Conservation (phyloP, 2,329 filamentous ascomycete species). For the Paecilomyces dactylethromorphus region DNA sequence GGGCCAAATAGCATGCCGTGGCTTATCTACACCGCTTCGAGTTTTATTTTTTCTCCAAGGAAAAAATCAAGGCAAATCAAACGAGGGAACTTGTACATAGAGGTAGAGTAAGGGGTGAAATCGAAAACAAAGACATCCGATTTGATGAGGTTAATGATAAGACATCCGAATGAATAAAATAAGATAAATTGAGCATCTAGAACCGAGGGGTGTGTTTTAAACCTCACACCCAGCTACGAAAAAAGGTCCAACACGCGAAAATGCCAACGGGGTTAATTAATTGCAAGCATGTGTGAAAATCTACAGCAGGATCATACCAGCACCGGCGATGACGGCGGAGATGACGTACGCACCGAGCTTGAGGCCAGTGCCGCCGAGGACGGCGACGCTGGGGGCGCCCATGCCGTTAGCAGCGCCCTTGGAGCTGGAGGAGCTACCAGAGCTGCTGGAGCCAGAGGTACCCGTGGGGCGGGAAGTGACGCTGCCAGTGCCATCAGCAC, state of each 20-base stretch:
- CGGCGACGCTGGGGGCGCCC: slow-evolving; percentile 18
- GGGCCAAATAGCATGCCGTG: too few relatives aligned
- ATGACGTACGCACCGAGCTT: slow-evolving; percentile 40
- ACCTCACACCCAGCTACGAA: neutral
- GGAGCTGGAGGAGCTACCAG: slow-evolving; percentile 15
- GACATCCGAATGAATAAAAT: neutral
- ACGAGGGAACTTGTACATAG: too few relatives aligned
- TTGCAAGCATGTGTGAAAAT: neutral
- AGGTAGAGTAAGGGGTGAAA: too few relatives aligned
- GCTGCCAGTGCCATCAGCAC: slow-evolving; percentile 31
- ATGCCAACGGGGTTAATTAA: neutral
- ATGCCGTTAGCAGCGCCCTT: slow-evolving; percentile 20
- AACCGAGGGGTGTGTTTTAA: neutral
- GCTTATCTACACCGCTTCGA: too few relatives aligned
- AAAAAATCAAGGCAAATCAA: too few relatives aligned
- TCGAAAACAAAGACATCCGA: too few relatives aligned
- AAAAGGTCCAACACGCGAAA: neutral
- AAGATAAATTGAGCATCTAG: neutral
- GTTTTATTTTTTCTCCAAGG: too few relatives aligned
- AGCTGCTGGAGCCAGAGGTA: slow-evolving; percentile 9
- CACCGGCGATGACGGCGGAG: slow-evolving; percentile 36
- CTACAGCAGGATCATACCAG: slow-evolving; percentile 44
- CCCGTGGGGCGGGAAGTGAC: slow-evolving; percentile 31
- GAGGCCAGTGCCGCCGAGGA: slow-evolving; percentile 31
- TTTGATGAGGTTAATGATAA: neutral